Conservation (phyloP, 352 stramenopile species). For the Pythium sukuiense region DNA sequence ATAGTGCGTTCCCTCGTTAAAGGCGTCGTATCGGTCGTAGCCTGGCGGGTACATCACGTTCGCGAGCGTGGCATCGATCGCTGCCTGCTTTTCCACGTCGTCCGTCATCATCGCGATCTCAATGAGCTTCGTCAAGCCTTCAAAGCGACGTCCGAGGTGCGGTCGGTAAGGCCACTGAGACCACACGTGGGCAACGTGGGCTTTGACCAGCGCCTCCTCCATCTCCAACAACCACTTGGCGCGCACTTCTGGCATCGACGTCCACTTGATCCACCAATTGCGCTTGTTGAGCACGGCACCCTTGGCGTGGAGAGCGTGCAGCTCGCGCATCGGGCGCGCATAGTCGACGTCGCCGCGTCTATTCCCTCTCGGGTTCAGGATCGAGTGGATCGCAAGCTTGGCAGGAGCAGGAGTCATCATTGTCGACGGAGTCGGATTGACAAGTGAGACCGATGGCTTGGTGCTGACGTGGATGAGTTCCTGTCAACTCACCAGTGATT, state of each 20-base stretch:
- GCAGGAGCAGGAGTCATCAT: no score
- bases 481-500: no score
- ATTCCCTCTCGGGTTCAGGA: no score
- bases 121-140: not conserved
- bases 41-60: constrained; percentile 5
- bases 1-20: constrained; percentile 11
- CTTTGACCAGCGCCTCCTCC: constrained; percentile 12
- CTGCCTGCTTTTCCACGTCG: not conserved
- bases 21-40: not conserved
- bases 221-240: constrained; percentile 30
- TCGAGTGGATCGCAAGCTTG: no score
- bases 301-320: constrained; percentile 31
- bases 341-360: no score
- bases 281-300: constrained; percentile 25
- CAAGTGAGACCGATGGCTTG: no score
- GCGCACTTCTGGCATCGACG: constrained; percentile 13
- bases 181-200: constrained; percentile 5
- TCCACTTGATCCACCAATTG: no score
- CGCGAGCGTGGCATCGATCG: not conserved
- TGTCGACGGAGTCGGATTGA: no score
- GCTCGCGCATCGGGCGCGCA: constrained; percentile 10
- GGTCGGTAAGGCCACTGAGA: not conserved
- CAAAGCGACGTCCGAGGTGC: not conserved
- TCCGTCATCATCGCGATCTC: no score
- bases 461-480: no score